Evolutionary conservation across 495 filamentous ascomycete genomes (phyloP), one percentile per base, ranked within the genome.

Genomic region (Penicillium pancosmium): DNA sequence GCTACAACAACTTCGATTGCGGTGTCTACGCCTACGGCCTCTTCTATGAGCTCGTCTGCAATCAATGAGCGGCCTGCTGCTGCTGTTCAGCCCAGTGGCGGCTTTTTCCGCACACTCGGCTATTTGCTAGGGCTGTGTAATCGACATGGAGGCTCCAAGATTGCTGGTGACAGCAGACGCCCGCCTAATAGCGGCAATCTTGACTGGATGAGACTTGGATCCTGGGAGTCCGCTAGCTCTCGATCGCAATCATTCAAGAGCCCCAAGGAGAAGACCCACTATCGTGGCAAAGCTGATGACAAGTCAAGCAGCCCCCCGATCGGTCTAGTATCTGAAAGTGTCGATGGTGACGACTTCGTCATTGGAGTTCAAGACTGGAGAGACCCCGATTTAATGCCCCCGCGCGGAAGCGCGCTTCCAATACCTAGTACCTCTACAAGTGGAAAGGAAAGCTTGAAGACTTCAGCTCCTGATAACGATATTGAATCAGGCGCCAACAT

Each of bases 311-410:
- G 25, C 11, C 8, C 33, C 11, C 13, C 21, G 15, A 57, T 64
- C 11, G 65, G 67, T 8, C 52, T 68, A 12, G 49, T 56, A 18
- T 47, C 64, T 13, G 66, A 66, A 33, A 53, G 55, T 40, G 68
- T 62, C 33, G 70, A 80, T 43, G 79, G 75, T 8, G 91, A 93
- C 73, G 86, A 83, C 53, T 96, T 95, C 70, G 84, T 91, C n/a
- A 96, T 95, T 68, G 92, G 92, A 3, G 87, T 95, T 12, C 91
- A 96, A 60, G 92, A 96, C 63, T 96, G 92, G 92, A 86, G 91
- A 55, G 92, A 96, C 66, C 89, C 91, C 4, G 91, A 95, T 66
- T 76, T 95, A 16, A 81, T 91, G 48, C 68, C 71, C 33, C 59
- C 73, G 10, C 75, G 73, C 46, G 67, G 59, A 51, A 75, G 70